Base-by-base conservation (phyloP, 2,329 filamentous ascomycete genomes). In the Paecilomyces variotii region DNA sequence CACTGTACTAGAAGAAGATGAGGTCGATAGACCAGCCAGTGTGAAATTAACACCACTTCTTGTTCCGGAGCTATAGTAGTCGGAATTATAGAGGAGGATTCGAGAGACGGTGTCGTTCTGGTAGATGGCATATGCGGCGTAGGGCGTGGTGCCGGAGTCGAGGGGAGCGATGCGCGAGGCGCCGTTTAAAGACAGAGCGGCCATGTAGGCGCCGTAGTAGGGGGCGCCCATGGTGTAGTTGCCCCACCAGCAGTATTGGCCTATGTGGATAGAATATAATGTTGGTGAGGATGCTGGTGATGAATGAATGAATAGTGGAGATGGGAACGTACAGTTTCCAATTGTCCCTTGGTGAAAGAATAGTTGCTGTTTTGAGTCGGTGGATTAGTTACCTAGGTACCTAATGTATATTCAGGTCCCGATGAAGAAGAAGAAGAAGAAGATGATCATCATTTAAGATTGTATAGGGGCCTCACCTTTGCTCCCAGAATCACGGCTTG, bases 281-380 rank as follows among this genome's bases (percentile, higher is more conserved):
- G 39, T 19, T 19, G 6, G 39, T 45, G 1, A 45, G 39, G n/a
- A 45, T 32, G 34, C 49, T 27, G n/a, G 54, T 24, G 52, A 28
- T 19, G 14, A 14, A 11, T 26, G n/a, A 12, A 14, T 19, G 0
- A n/a, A 7, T 11, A 1, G 6, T 1, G n/a, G 4, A 19, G 51
- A 61, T 49, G 64, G 7, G 10, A 1, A 68, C 66, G 72, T 68
- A 69, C 80, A 82, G 64, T 80, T 79, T 2, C 79, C 80, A 7
- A 83, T 75, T 0, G 81, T 83, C 12, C 80, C 72, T 53, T 73
- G 71, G 63, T 83, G 81, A 71, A 82, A 83, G 61, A 81, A 82
- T 0, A 63, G 70, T 39, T 34, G 34, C 61, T 61, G 24, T 25
- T 24, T 25, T 12, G 9, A 7, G 14, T 32, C 14, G n/a, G 1